Evolutionary conservation across 2,329 filamentous ascomycete species (phyloP).

Genomic region (Aspergillus spinulosporus): DNA sequence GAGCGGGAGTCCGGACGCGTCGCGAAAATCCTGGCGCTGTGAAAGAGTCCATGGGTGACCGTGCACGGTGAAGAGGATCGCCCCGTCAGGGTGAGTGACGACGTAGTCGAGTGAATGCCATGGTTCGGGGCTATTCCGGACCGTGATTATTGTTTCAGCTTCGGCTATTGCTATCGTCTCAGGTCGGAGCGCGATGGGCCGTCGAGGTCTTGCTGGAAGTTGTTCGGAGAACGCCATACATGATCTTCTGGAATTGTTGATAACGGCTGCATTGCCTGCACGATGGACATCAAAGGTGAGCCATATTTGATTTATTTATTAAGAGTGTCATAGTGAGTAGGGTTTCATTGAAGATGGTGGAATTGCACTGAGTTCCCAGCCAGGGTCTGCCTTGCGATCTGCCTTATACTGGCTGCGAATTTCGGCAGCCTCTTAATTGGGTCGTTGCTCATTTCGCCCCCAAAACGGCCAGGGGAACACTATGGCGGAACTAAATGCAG

Average conservation of each 20-base stretch:
- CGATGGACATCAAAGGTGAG: neutral
- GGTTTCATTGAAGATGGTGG: neutral
- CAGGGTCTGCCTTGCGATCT: constrained; percentile 7
- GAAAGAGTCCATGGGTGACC: constrained; percentile 20
- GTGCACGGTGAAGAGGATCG: constrained; percentile 16
- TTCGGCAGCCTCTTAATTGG: constrained; percentile 7
- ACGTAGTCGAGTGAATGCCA: constrained; percentile 24
- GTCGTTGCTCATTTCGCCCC: neutral
- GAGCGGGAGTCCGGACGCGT: constrained; percentile 20
- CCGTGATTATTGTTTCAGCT: constrained; percentile 10
- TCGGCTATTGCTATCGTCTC: constrained; percentile 15
- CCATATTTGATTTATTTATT: neutral
- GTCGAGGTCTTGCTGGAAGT: constrained; percentile 4
- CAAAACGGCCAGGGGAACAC: neutral
- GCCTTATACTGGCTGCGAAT: constrained; percentile 13
- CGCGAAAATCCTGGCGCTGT: constrained; percentile 20
- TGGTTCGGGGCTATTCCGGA: constrained; percentile 20
- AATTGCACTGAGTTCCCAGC: neutral
- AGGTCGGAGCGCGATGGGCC: constrained; percentile 19
- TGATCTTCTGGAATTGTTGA: neutral
- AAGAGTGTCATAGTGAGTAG: neutral
- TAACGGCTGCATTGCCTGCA: neutral
- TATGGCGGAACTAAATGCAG: neutral
- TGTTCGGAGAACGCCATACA: constrained; percentile 10
- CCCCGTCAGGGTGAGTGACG: constrained; percentile 10